These are phyloP conservation scores for Ganoderma lucidum DNA, from an alignment of 1,284 basidiomycete genomes.

Conservation along the genomic window DNA sequence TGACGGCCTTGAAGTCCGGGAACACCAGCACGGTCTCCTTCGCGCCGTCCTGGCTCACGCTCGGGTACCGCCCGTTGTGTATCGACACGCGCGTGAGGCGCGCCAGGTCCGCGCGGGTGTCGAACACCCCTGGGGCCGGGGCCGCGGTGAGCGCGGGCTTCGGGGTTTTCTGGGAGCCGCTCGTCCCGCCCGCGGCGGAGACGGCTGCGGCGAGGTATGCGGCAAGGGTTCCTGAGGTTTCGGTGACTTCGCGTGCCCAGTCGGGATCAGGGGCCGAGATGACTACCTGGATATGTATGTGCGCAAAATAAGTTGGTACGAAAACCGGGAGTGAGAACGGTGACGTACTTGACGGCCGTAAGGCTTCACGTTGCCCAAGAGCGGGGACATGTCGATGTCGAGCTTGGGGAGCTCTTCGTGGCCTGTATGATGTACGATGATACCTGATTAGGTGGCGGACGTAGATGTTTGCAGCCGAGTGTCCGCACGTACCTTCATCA, in stretches of 20 bases:
- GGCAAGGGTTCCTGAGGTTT: slow-evolving; percentile 73
- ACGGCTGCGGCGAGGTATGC: slow-evolving; percentile 53
- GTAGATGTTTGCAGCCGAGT: slow-evolving; percentile 7
- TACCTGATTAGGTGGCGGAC: slow-evolving; percentile 1
- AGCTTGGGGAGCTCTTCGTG: slow-evolving; percentile 82
- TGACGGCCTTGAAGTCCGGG: slow-evolving; percentile 88
- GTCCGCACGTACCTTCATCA: slow-evolving; percentile 59
- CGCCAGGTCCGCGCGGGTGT: slow-evolving; percentile 36
- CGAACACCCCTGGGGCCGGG: slow-evolving; percentile 62
- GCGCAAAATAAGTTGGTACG: too few species aligned
- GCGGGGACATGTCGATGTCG: slow-evolving; percentile 78
- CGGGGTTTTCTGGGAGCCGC: background rate
- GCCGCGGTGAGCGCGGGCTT: slow-evolving; percentile 33
- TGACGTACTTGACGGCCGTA: slow-evolving; percentile 86
- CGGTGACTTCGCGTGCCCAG: slow-evolving; percentile 83
- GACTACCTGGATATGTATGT: slow-evolving; percentile 62
- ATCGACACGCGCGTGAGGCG: slow-evolving; percentile 71
- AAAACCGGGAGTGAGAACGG: too few species aligned
- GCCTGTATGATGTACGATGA: slow-evolving; percentile 47
- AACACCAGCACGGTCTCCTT: slow-evolving; percentile 84
- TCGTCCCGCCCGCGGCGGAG: background rate
- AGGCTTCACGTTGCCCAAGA: slow-evolving; percentile 87
- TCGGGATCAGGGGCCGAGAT: slow-evolving; percentile 91
- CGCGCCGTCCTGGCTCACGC: slow-evolving; percentile 63
- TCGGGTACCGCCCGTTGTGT: slow-evolving; percentile 82